Conservation (phyloP, 2,329 filamentous ascomycete species). For the Ploettnerulaceae sp. region DNA sequence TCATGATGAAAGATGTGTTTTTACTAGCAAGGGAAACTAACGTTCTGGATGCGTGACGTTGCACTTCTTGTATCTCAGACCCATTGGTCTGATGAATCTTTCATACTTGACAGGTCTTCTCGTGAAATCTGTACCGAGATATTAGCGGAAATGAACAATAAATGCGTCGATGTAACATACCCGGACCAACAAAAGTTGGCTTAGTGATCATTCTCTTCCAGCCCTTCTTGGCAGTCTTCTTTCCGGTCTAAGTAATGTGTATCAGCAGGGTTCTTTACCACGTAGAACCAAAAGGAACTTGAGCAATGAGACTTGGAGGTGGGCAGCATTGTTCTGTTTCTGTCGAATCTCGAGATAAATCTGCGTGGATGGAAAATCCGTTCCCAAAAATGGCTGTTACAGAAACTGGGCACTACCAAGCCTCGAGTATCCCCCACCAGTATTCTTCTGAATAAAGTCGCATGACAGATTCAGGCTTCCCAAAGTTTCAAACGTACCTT, state of each 20-base stretch:
- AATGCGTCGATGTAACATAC: constrained; percentile 50
- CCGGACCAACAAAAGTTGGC: constrained; percentile 75
- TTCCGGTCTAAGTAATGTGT: constrained; percentile 65
- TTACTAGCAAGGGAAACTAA: too few relatives aligned
- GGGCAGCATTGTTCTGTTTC: background rate
- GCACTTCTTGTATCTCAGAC: constrained; percentile 71
- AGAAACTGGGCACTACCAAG: too few relatives aligned
- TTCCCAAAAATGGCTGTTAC: too few relatives aligned
- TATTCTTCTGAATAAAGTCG: too few relatives aligned
- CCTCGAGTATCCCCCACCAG: background rate
- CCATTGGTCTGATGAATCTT: constrained; percentile 71
- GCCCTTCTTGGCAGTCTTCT: constrained; percentile 73
- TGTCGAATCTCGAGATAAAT: background rate
- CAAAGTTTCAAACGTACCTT: constrained; percentile 7
- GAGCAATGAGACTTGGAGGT: background rate
- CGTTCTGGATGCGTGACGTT: constrained; percentile 12
- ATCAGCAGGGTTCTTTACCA: background rate
- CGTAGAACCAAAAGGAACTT: background rate
- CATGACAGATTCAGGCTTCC: too few relatives aligned
- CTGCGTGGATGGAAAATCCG: too few relatives aligned
- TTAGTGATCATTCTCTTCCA: constrained; percentile 69
- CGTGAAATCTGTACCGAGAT: constrained; percentile 63
- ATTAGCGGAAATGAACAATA: background rate
- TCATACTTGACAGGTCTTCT: constrained; percentile 72
- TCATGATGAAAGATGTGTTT: background rate